Percentiles rank a stretch among this genome's conserved stretches.
These are phyloP conservation scores for Leptodermis oblonga DNA, from an alignment of 257 asterid species.

Conservation along the genomic window DNA sequence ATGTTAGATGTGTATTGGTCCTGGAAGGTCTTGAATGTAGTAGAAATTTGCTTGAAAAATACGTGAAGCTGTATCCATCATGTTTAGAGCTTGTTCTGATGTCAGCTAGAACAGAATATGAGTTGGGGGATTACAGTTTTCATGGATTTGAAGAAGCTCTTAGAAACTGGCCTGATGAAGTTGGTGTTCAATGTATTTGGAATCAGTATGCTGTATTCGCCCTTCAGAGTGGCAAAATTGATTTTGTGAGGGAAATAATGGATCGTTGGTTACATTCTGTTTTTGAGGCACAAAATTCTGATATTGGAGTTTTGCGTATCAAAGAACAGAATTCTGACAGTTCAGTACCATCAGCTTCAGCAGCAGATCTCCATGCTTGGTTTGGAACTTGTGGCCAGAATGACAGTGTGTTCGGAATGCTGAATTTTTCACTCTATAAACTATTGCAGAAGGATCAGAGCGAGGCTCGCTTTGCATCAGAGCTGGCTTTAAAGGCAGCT, in stretches of 20 bases:
- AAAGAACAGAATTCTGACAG: conserved; percentile 11
- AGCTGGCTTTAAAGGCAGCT: conserved; percentile 35
- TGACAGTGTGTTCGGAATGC: conserved; percentile 37
- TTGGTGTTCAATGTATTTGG: conserved; percentile 46
- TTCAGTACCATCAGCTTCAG: conserved; percentile 18
- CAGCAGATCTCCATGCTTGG: conserved; percentile 24
- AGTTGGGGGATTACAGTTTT: conserved; percentile 24
- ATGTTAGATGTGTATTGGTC: conserved; percentile 36
- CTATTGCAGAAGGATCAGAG: conserved; percentile 27
- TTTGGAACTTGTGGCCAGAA: conserved; percentile 21
- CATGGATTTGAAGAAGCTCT: conserved; percentile 41
- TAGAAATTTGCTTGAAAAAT: conserved; percentile 33
- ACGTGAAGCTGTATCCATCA: conserved; percentile 37
- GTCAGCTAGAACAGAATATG: conserved; percentile 36
- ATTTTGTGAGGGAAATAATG: conserved; percentile 35
- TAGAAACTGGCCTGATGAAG: conserved; percentile 36
- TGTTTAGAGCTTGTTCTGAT: conserved; percentile 45
- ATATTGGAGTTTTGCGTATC: conserved; percentile 5
- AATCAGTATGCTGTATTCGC: conserved; percentile 41
- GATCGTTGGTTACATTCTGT: conserved; percentile 33
- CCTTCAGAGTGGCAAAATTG: conserved; percentile 24
- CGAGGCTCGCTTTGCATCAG: conserved; percentile 32
- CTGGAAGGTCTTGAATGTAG: conserved; percentile 40
- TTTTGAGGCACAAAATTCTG: conserved; percentile 14
- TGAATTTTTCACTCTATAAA: conserved; percentile 38